Evolutionary conservation across 2,329 filamentous ascomycete species (phyloP).

Genomic region (Epichloe uncinata): DNA sequence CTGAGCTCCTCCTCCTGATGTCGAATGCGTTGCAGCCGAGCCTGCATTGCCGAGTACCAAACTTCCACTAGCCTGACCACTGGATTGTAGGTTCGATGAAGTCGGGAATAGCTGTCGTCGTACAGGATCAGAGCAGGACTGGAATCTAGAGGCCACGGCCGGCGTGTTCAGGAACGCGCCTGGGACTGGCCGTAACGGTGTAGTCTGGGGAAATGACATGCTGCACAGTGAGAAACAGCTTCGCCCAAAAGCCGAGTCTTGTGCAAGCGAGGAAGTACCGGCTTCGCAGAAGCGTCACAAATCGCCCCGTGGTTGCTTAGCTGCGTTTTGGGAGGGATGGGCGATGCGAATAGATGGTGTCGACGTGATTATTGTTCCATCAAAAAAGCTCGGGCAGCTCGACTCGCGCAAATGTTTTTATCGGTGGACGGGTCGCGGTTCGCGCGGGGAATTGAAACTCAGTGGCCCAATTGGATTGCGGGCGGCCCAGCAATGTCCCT

Average conservation of each 20-base stretch:
- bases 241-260: background rate
- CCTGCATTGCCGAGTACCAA: constrained; percentile 7
- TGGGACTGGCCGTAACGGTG: constrained; percentile 59
- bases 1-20: background rate
- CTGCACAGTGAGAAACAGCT: constrained; percentile 9
- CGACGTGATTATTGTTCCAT: constrained; percentile 6
- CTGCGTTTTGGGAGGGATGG: background rate
- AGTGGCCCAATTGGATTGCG: background rate
- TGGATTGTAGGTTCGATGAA: constrained; percentile 14
- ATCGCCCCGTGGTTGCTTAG: background rate
- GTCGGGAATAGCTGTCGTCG: constrained; percentile 37
- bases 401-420: background rate
- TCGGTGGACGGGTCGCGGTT: background rate
- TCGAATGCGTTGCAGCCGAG: background rate
- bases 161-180: constrained; percentile 68
- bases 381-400: constrained; percentile 1
- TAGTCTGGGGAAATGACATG: constrained; percentile 45
- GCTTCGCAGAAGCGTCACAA: background rate
- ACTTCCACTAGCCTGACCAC: constrained; percentile 3
- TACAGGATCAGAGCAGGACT: constrained; percentile 29
- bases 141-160: constrained; percentile 40
- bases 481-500: background rate
- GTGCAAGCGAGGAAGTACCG: background rate
- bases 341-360: background rate
- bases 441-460: background rate